Conservation (phyloP, 306 rosid species). For the Erythrophleum fordii region DNA sequence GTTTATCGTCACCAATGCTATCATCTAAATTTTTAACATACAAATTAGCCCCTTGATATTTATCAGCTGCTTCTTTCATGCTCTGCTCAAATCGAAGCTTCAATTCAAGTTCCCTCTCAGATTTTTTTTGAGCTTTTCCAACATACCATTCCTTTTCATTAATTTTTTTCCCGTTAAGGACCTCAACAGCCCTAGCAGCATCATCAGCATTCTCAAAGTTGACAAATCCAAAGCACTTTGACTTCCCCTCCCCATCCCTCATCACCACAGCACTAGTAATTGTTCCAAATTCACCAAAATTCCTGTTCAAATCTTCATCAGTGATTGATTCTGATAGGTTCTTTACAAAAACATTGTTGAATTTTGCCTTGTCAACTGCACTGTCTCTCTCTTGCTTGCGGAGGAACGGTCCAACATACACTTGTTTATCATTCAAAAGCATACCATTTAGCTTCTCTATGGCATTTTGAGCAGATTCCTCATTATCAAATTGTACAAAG, state of each 20-base stretch:
- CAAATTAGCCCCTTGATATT: conserved; percentile 86
- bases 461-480: conserved; percentile 92
- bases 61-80: conserved; percentile 90
- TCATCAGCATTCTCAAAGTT: conserved; percentile 87
- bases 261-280: conserved; percentile 85
- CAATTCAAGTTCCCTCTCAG: conserved; percentile 86
- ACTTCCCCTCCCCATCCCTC: conserved; percentile 95
- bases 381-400: conserved; percentile 94
- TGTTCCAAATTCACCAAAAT: conserved; percentile 79
- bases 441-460: conserved; percentile 92
- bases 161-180: conserved; percentile 72
- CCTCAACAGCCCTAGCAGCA: conserved; percentile 83
- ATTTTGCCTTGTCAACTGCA: conserved; percentile 58
- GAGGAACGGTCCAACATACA: conserved; percentile 94
- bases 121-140: conserved; percentile 92
- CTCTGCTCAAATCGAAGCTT: conserved; percentile 76
- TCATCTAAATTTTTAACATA: conserved; percentile 86
- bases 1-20: conserved; percentile 69
- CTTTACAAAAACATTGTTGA: conserved; percentile 91
- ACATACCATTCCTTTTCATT: conserved; percentile 92
- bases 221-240: conserved; percentile 93
- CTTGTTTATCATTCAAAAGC: conserved; percentile 94
- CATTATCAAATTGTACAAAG: conserved; percentile 91
- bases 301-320: conserved; percentile 77
- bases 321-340: conserved; percentile 76